These are phyloP conservation scores for Cynara cardunculus DNA, from an alignment of 129 eudicot species.

Conservation along the genomic window DNA sequence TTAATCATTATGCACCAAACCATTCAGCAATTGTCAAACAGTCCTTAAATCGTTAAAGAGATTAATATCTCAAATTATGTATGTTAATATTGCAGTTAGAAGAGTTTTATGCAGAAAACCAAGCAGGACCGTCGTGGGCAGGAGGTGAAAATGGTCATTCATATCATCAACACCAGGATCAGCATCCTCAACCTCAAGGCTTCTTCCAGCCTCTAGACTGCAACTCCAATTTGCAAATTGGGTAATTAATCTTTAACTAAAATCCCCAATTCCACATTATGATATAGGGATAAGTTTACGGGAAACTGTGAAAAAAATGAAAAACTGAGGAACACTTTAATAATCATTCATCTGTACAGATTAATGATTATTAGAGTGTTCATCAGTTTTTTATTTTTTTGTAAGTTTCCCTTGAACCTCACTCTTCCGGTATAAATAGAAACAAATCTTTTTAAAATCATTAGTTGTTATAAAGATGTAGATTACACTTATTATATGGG, in stretches of 20 bases:
- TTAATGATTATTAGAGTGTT: too few species aligned
- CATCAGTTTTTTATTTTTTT: too few species aligned
- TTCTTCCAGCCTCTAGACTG: slow-evolving; percentile 85
- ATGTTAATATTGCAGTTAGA: slow-evolving; percentile 40
- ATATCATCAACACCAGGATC: slow-evolving; percentile 56
- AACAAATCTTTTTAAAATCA: not conserved
- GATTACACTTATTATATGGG: too few species aligned
- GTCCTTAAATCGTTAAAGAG: not conserved
- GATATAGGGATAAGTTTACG: too few species aligned
- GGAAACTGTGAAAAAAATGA: too few species aligned
- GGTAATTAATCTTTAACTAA: slow-evolving; percentile 39
- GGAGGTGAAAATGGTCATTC: slow-evolving; percentile 59
- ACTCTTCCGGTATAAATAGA: too few species aligned
- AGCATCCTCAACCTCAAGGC: slow-evolving; percentile 75
- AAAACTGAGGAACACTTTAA: too few species aligned
- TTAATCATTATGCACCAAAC: too few species aligned
- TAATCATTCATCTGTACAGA: too few species aligned
- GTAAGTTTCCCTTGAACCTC: too few species aligned
- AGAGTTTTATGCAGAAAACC: slow-evolving; percentile 67
- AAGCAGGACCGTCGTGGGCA: slow-evolving; percentile 73
- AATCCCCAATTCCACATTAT: too few species aligned
- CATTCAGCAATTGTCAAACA: too few species aligned
- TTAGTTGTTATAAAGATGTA: not conserved
- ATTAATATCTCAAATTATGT: not conserved
- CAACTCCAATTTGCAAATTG: slow-evolving; percentile 77